phyloP scores from a whole-genome alignment of 2,329 filamentous ascomycete species.

The Cryphonectria japonica region DNA sequence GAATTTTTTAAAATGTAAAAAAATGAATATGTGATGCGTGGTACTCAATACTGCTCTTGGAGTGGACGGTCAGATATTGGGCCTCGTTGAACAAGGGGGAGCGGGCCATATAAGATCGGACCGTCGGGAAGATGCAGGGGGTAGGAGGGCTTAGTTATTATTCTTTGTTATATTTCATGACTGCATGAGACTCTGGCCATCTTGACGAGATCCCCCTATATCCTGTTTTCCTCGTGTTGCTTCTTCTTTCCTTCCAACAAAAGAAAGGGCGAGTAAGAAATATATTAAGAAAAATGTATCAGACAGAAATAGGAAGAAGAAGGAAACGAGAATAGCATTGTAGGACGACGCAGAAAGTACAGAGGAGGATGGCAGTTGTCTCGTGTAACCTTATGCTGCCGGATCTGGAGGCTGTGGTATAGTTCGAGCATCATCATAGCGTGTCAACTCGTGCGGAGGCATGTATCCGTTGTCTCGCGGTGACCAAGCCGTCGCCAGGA shows the following conservation, averaged over 20 bases:
- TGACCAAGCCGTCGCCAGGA: constrained; percentile 3
- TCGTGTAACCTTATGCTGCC: not conserved
- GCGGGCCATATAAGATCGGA: not conserved
- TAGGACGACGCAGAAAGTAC: not conserved
- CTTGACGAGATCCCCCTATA: not conserved
- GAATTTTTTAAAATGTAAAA: not conserved
- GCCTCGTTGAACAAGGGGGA: not conserved
- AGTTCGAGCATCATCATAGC: not conserved
- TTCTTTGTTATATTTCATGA: not conserved
- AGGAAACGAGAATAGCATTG: not conserved
- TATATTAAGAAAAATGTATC: no score
- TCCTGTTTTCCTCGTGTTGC: not conserved
- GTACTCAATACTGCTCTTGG: not conserved
- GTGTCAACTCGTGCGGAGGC: not conserved
- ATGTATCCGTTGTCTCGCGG: constrained; percentile 10
- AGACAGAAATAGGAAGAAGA: no score
- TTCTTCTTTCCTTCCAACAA: not conserved
- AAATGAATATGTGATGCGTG: not conserved
- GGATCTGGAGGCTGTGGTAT: constrained; percentile 1
- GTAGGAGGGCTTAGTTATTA: not conserved
- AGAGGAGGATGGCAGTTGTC: not conserved
- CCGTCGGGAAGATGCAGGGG: not conserved
- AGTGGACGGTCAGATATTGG: constrained; percentile 13
- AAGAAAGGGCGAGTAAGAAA: not conserved
- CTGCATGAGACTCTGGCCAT: not conserved